Percentiles rank a stretch among this genome's conserved stretches.
Conservation (phyloP, 1,139 yeast species). For the Taphrina communis region DNA sequence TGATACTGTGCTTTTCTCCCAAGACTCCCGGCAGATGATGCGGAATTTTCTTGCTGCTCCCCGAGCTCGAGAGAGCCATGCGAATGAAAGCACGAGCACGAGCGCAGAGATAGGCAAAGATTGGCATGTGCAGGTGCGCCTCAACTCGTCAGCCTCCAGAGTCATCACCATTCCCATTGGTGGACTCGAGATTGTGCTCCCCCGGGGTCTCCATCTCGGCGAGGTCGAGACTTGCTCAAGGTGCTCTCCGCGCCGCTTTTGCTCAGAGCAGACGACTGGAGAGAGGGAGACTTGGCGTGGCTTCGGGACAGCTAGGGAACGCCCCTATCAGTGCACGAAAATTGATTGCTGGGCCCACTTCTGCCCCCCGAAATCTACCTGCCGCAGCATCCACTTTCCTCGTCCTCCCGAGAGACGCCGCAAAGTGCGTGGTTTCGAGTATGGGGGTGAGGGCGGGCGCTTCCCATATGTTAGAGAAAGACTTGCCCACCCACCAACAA, state of each 20-base stretch:
- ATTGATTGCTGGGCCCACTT: neutral
- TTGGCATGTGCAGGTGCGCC: neutral
- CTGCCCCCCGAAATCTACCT: no score
- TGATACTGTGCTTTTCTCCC: no score
- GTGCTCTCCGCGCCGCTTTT: no score
- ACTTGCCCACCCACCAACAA: neutral
- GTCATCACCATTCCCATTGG: neutral
- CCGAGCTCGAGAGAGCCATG: neutral
- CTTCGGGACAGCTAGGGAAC: neutral
- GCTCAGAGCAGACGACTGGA: no score
- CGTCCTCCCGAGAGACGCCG: constrained; percentile 6
- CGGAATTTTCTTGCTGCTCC: no score
- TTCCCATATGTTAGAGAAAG: no score
- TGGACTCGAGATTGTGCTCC: neutral
- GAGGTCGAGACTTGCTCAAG: no score
- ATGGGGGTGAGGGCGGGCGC: neutral
- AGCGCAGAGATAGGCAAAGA: neutral
- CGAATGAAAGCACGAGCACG: neutral
- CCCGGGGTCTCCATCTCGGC: no score
- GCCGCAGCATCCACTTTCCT: neutral
- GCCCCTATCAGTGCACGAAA: constrained; percentile 8
- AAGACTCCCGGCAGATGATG: no score
- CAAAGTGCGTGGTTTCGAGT: neutral
- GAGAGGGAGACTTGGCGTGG: neutral
- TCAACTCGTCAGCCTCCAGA: neutral